Base-by-base conservation (phyloP, 176 grass and related monocot genomes). In the Ensete ventricosum region DNA sequence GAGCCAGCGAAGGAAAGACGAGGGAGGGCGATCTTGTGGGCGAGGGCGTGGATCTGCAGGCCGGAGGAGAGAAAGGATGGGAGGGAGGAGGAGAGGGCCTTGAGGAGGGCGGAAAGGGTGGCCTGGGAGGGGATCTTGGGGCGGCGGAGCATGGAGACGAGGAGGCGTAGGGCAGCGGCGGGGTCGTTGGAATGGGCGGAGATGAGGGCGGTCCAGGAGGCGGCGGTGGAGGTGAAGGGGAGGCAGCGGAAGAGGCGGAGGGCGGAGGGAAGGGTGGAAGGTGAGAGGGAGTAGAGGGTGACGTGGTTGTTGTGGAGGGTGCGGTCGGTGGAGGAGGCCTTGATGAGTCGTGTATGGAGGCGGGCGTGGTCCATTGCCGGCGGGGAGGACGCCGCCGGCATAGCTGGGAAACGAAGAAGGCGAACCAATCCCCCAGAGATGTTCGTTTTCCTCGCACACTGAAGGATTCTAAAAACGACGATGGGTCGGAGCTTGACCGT, bases 61-160 rank as follows among this genome's bases (percentile, higher is more conserved):
- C 67, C 78, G 22, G 52, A 13, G 22, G 64, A 23, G 14, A 84
- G 57, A 17, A 67, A 53, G 5, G 59, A 52, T 1, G 58, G 75
- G 14, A 51, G 49, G 11, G 49, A 77, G 59, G 60, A 52, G 49
- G 75, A 77, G 69, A 89, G 55, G 70, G 70, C 76, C 26, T 77
- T 82, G 55, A 86, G 62, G 43, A 81, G 75, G 23, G 81, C 68
- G 52, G 81, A 90, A 52, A 90, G 57, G 16, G 69, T 54, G 24
- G 81, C 88, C 14, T 89, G 84, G 58, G 65, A 62, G 66, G 83
- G 78, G 16, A 80, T 57, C 3, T 74, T 64, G 63, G 54, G 12
- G 70, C 14, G 16, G 64, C 79, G 80, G 50, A 86, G 69, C 73
- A 54, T 24, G 81, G 58, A 78, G 10, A 82, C 14, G 73, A 62